Evolutionary conservation across 805 yeast species (phyloP).

Genomic region (Teunomyces cretensis): DNA sequence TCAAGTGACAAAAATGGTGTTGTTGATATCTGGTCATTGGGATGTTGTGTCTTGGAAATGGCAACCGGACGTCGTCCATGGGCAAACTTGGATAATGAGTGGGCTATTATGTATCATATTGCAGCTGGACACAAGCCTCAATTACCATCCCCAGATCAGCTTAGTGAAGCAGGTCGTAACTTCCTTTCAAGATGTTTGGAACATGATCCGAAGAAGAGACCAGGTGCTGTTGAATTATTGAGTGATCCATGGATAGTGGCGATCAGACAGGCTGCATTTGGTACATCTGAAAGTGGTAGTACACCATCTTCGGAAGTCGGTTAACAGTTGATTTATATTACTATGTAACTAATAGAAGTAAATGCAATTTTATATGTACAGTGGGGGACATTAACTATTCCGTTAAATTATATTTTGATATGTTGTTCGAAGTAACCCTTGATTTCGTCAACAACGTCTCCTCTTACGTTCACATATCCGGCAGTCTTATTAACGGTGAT

Average conservation of each 20-base stretch:
- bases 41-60: conserved; percentile 96
- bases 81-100: conserved; percentile 94
- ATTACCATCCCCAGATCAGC: conserved; percentile 74
- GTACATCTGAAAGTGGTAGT: conserved; percentile 27
- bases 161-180: conserved; percentile 68
- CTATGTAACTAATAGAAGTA: conserved; percentile 1
- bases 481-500: conserved; percentile 33
- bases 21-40: conserved; percentile 92
- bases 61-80: conserved; percentile 95
- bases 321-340: conserved; percentile 2
- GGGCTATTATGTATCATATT: conserved; percentile 98
- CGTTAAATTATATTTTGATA: conserved; percentile 1
- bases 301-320: conserved; percentile 39
- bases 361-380: background rate
- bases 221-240: conserved; percentile 80
- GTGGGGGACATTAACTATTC: conserved; percentile 9
- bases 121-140: conserved; percentile 93
- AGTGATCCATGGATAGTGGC: conserved; percentile 87
- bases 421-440: conserved; percentile 25
- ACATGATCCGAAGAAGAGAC: conserved; percentile 77
- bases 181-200: conserved; percentile 77
- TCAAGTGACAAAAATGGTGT: conserved; percentile 60
- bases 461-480: conserved; percentile 41
- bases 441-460: conserved; percentile 34
- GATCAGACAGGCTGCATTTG: conserved; percentile 70